Conservation (phyloP, 2,329 filamentous ascomycete species). For the Fusarium nanum region DNA sequence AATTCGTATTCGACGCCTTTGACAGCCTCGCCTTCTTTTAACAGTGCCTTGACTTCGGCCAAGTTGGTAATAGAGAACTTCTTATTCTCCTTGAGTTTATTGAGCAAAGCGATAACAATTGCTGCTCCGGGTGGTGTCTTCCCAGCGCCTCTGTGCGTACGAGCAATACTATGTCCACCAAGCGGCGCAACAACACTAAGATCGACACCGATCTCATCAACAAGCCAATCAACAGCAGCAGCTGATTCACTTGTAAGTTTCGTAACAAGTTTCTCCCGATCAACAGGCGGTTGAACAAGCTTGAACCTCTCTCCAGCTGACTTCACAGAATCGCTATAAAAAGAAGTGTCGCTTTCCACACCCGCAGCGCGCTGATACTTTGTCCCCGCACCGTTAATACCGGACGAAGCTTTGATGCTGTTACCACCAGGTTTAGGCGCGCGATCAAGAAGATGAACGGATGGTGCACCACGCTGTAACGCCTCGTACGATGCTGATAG, state of each 20-base stretch:
- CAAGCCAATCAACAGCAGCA: constrained; percentile 66
- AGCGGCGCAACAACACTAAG: constrained; percentile 68
- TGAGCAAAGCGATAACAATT: constrained; percentile 66
- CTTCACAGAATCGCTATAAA: constrained; percentile 66
- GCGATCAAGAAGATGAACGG: constrained; percentile 70
- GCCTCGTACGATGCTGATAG: constrained; percentile 69
- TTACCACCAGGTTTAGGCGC: constrained; percentile 71
- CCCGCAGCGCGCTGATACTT: constrained; percentile 61
- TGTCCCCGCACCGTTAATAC: constrained; percentile 72
- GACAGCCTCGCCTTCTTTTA: constrained; percentile 54
- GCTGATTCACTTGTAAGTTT: constrained; percentile 62
- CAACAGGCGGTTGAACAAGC: constrained; percentile 34
- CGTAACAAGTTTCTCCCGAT: constrained; percentile 59
- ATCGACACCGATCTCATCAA: constrained; percentile 67
- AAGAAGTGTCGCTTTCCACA: constrained; percentile 54
- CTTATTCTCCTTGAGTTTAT: constrained; percentile 60
- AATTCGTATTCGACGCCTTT: constrained; percentile 64
- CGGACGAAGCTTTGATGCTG: constrained; percentile 74
- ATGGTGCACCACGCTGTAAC: constrained; percentile 59
- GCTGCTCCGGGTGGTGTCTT: constrained; percentile 68
- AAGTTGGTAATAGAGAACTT: constrained; percentile 64
- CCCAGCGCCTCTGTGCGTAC: constrained; percentile 63
- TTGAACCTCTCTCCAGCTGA: constrained; percentile 63
- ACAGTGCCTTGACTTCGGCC: constrained; percentile 64
- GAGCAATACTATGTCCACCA: constrained; percentile 67